Conservation (phyloP, 768 basidiomycete genomes). For the Leucosporidium creatinivorum region DNA sequence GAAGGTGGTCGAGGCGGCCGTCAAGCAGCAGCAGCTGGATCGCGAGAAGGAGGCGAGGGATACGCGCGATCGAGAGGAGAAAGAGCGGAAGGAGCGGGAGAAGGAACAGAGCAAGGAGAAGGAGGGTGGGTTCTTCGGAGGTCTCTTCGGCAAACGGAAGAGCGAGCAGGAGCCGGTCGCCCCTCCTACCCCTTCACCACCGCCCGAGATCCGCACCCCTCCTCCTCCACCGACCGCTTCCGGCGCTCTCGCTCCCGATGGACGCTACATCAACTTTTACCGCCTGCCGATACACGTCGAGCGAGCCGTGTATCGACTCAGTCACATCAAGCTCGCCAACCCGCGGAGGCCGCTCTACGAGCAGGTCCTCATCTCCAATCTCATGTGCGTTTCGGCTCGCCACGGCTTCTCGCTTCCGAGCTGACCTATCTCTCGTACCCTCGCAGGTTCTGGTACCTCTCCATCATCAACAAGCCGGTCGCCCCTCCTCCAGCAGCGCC, state of each 20-base stretch:
- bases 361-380: conserved; percentile 58
- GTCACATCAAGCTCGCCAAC: conserved; percentile 98
- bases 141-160: conserved; percentile 82
- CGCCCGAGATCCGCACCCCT: conserved; percentile 28
- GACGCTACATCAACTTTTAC: conserved; percentile 40
- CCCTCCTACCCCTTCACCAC: conserved; percentile 13
- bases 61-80: conserved; percentile 38
- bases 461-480: conserved; percentile 89
- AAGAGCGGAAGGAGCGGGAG: conserved; percentile 40
- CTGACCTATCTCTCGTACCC: conserved; percentile 61
- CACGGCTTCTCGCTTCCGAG: conserved; percentile 35
- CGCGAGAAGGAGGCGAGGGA: conserved; percentile 34
- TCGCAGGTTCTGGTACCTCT: conserved; percentile 95
- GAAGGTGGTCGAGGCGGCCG: conserved; percentile 34
- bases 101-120: conserved; percentile 57
- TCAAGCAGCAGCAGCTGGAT: conserved; percentile 27
- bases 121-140: conserved; percentile 76
- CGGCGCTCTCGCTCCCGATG: conserved; percentile 40
- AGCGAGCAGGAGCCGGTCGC: conserved; percentile 55
- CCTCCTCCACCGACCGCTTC: conserved; percentile 36
- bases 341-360: conserved; percentile 93
- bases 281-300: conserved; percentile 98
- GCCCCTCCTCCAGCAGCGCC: conserved; percentile 44
- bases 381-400: conserved; percentile 39
- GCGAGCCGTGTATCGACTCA: conserved; percentile 90